Conservation (phyloP, 257 asterid genomes). For the Haberlea rhodopensis region DNA sequence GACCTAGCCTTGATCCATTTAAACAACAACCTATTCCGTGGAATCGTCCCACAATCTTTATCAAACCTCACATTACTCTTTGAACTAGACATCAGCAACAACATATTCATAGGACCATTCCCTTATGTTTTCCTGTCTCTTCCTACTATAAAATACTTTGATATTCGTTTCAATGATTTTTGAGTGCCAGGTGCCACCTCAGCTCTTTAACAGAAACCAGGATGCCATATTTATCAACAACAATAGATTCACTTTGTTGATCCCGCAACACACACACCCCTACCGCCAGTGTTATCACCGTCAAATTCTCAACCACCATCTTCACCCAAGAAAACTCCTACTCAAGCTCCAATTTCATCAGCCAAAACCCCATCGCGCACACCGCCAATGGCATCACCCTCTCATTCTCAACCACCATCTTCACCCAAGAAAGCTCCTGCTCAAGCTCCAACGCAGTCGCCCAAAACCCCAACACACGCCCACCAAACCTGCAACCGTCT, state of each 20-base stretch:
- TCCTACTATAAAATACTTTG: slow-evolving; percentile 47
- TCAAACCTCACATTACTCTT: slow-evolving; percentile 45
- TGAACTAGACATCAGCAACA: slow-evolving; percentile 76
- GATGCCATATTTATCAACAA: slow-evolving; percentile 66
- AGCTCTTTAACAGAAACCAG: slow-evolving; percentile 43
- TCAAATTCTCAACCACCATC: too few species aligned
- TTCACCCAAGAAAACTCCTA: not conserved
- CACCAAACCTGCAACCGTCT: not conserved
- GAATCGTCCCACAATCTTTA: slow-evolving; percentile 54
- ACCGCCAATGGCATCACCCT: not conserved
- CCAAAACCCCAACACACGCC: not conserved
- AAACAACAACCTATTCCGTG: slow-evolving; percentile 73
- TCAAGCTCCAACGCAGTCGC: not conserved
- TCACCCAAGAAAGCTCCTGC: not conserved
- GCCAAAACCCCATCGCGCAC: not conserved
- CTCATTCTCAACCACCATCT: not conserved
- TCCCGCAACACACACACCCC: too few species aligned
- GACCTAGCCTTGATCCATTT: slow-evolving; percentile 59
- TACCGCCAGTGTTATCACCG: too few species aligned
- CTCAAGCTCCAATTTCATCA: not conserved
- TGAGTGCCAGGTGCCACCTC: slow-evolving; percentile 62
- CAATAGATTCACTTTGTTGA: slow-evolving; percentile 44
- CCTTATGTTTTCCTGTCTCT: slow-evolving; percentile 59
- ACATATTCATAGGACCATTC: slow-evolving; percentile 73
- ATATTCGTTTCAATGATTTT: slow-evolving; percentile 72